Evolutionary conservation across 306 rosid genomes (phyloP).

Genomic region (Citrullus mucosospermus): DNA sequence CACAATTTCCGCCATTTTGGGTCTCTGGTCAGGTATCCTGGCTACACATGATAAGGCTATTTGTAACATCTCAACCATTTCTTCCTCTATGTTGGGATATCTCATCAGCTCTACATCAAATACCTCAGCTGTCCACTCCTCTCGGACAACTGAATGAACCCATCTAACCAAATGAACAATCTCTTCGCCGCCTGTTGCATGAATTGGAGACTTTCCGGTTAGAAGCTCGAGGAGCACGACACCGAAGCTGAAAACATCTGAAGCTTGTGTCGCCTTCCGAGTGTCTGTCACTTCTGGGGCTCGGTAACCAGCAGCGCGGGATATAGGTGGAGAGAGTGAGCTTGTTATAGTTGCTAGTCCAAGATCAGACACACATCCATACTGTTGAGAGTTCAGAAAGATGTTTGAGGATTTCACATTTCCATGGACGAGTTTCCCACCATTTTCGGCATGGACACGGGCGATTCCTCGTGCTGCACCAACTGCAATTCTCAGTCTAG

Average conservation of each 20-base stretch:
- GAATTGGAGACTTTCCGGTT: conserved; percentile 83
- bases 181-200: conserved; percentile 75
- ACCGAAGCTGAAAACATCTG: conserved; percentile 80
- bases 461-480: conserved; percentile 83
- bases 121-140: conserved; percentile 96
- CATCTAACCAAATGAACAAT: conserved; percentile 83
- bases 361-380: conserved; percentile 72
- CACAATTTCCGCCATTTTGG: conserved; percentile 48
- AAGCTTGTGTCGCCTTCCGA: conserved; percentile 60
- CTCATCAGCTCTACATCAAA: conserved; percentile 78
- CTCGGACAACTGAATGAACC: conserved; percentile 95
- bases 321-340: conserved; percentile 54
- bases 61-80: conserved; percentile 91
- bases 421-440: conserved; percentile 78
- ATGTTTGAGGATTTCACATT: conserved; percentile 71
- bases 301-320: conserved; percentile 83
- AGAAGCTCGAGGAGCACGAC: conserved; percentile 81
- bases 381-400: conserved; percentile 42
- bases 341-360: conserved; percentile 71
- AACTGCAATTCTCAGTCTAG: conserved; percentile 55
- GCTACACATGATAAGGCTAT: conserved; percentile 76
- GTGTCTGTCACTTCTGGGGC: conserved; percentile 91
- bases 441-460: conserved; percentile 48
- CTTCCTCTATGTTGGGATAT: conserved; percentile 85
- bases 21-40: conserved; percentile 78